Base-by-base conservation (phyloP, 345 rosid genomes). In the Melaleuca alternifolia region DNA sequence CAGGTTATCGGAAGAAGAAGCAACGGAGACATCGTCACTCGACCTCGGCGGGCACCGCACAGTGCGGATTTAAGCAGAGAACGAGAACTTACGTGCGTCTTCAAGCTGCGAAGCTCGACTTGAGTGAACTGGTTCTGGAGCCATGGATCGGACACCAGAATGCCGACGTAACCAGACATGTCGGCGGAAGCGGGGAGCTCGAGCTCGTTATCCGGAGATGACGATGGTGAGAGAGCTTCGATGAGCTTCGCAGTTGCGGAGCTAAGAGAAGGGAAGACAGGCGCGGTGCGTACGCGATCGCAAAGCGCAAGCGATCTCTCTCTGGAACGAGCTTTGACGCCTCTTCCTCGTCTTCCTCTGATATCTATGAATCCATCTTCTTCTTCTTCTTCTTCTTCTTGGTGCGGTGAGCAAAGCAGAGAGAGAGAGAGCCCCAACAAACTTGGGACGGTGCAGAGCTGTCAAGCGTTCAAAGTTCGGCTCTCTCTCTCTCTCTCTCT, bases 91-190 rank as follows among this genome's bases (percentile, higher is more conserved):
- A 95, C 99, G 61, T 97, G 98, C 88, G 97, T 86, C 91, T 97
- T 97, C 75, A 97, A 94, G 92, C 99, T 94, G 37, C 99, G 94
- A 85, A 96, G 99, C 96, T 97, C 99, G 57, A 97, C 99, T 84
- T 97, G 99, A 59, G 99, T 97, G 94, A 97, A 97, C 93, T 97
- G 99, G 89, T 95, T 97, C 84, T 97, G 99, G 56, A 97, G 97
- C 94, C 90, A 95, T 86, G 99, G 98, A 95, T 97, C 99, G 88
- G 99, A 96, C 53, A 97, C 97, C 33, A 97, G 88, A 91, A 97
- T 89, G 41, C 99, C 99, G 6, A 95, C 97, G 92, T 94, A 97
- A n/a, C 93, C 94, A 13, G 96, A 93, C 98, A 96, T 97, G 83
- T 44, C 83, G 28, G 46, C 41, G 37, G 23, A 24, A 46, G 83